These are phyloP conservation scores for Suhomyces sp. DNA, from an alignment of 805 yeast genomes.

Conservation along the genomic window DNA sequence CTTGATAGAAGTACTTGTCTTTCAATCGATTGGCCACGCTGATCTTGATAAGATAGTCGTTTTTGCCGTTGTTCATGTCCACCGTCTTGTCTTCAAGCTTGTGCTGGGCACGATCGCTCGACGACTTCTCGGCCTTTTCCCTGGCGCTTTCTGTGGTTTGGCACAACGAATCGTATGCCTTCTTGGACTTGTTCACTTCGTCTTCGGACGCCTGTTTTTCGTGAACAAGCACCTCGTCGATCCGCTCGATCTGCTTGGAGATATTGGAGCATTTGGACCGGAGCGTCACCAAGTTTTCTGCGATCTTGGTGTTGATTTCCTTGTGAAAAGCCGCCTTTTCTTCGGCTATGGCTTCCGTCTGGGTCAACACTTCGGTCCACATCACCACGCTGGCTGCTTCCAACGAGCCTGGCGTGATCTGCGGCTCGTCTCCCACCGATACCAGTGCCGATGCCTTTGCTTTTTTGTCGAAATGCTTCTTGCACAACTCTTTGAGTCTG, in stretches of 20 bases:
- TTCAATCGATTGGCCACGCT: conserved; percentile 85
- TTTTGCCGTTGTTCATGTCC: conserved; percentile 88
- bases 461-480: conserved; percentile 72
- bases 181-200: conserved; percentile 63
- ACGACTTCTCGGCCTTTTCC: conserved; percentile 60
- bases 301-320: conserved; percentile 58
- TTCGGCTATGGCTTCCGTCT: conserved; percentile 74
- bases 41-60: conserved; percentile 74
- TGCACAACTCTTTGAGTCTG: conserved; percentile 59
- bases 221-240: conserved; percentile 55
- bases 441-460: conserved; percentile 63
- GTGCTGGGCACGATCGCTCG: conserved; percentile 47
- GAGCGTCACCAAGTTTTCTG: conserved; percentile 56
- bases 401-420: conserved; percentile 90
- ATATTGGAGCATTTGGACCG: conserved; percentile 53
- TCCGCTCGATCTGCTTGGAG: conserved; percentile 51
- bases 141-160: conserved; percentile 77
- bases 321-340: conserved; percentile 59
- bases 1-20: conserved; percentile 91
- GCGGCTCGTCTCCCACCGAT: conserved; percentile 89
- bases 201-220: conserved; percentile 49
- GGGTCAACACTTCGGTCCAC: conserved; percentile 84
- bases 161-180: conserved; percentile 78
- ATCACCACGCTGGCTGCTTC: conserved; percentile 84
- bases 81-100: conserved; percentile 59